Evolutionary conservation across 257 asterid species (phyloP).

Genomic region (Solanum rostratum): DNA sequence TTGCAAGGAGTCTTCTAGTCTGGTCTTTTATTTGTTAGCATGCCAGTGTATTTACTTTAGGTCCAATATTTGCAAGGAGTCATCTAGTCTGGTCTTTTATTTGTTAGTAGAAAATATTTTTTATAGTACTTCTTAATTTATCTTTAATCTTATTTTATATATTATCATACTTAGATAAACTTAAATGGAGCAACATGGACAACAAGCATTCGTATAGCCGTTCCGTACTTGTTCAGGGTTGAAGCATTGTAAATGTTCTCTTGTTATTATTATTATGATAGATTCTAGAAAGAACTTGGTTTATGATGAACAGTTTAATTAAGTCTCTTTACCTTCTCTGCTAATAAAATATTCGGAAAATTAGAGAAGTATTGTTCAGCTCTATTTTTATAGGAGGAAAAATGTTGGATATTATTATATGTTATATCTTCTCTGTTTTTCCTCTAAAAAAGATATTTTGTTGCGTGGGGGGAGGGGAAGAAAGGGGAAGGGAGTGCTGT

Average conservation of each 20-base stretch:
- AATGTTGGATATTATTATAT: background rate
- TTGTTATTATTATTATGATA: background rate
- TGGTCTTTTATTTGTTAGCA: background rate
- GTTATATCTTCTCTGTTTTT: background rate
- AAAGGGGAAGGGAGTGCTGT: background rate
- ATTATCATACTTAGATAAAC: background rate
- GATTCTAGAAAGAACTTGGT: background rate
- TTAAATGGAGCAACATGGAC: background rate
- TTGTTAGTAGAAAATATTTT: background rate
- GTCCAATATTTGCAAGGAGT: background rate
- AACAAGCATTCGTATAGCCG: background rate
- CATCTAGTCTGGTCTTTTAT: background rate
- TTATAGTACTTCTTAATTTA: background rate
- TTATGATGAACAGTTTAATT: background rate
- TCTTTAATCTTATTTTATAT: background rate
- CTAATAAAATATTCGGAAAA: background rate
- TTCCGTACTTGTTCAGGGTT: background rate
- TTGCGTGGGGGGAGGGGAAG: background rate
- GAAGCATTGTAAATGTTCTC: background rate
- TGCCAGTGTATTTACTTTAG: background rate
- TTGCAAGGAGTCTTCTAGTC: background rate
- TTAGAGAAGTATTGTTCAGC: background rate
- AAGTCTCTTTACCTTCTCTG: background rate
- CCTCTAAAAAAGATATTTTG: background rate
- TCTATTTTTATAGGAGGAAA: background rate